Evolutionary conservation across 2,329 filamentous ascomycete genomes (phyloP).

Genomic region (Ophiostoma fasciatum): DNA sequence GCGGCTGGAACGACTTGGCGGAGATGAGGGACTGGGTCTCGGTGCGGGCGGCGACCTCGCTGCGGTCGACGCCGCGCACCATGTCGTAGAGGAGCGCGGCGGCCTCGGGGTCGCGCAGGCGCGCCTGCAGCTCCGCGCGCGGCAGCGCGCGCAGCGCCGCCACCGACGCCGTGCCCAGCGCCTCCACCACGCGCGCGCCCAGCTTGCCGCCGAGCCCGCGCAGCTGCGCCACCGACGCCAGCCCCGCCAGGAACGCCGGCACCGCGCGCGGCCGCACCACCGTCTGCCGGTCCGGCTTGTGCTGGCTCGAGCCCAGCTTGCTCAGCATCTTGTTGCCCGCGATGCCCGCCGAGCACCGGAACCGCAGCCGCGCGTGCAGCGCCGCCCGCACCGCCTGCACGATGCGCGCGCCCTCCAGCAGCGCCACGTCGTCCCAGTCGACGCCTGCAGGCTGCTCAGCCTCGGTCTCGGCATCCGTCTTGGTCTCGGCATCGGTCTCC

Average conservation of each 20-base stretch:
- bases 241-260: slow-evolving; percentile 60
- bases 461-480: slow-evolving; percentile 39
- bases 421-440: slow-evolving; percentile 91
- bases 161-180: slow-evolving; percentile 68
- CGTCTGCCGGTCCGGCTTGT: slow-evolving; percentile 90
- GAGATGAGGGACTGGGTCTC: slow-evolving; percentile 97
- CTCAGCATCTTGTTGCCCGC: slow-evolving; percentile 86
- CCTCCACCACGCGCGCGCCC: slow-evolving; percentile 69
- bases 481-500: background rate
- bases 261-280: slow-evolving; percentile 80
- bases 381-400: slow-evolving; percentile 57
- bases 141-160: slow-evolving; percentile 59
- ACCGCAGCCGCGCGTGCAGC: slow-evolving; percentile 57
- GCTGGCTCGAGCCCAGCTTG: slow-evolving; percentile 80
- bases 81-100: slow-evolving; percentile 74
- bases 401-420: slow-evolving; percentile 79
- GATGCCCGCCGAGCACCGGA: slow-evolving; percentile 85
- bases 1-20: slow-evolving; percentile 84
- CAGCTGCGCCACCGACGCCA: slow-evolving; percentile 94
- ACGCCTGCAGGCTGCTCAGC: slow-evolving; percentile 35
- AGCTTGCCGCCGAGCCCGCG: slow-evolving; percentile 90
- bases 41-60: slow-evolving; percentile 78
- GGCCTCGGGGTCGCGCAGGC: slow-evolving; percentile 62
- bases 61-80: slow-evolving; percentile 72
- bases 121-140: slow-evolving; percentile 60